These are phyloP conservation scores for Orbilia brochopaga DNA, from an alignment of 2,329 filamentous ascomycete species.

Conservation along the genomic window DNA sequence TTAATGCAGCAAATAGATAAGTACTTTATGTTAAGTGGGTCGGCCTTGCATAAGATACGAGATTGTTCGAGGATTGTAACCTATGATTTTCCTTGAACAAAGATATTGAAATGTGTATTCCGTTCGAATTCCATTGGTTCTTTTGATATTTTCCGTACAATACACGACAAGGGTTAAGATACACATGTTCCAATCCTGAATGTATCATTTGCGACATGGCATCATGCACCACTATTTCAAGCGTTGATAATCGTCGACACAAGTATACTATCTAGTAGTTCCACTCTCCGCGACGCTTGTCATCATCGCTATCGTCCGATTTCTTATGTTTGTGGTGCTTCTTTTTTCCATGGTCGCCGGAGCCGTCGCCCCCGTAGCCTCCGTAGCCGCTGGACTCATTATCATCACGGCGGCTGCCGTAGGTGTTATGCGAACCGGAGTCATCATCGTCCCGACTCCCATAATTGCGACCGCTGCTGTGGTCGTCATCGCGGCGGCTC, in stretches of 20 bases:
- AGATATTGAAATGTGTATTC: too few relatives aligned
- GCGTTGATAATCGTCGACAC: too few relatives aligned
- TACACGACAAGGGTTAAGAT: too few relatives aligned
- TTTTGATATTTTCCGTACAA: too few relatives aligned
- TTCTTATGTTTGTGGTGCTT: too few relatives aligned
- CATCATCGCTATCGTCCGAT: slow-evolving; percentile 19
- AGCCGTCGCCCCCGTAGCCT: neutral
- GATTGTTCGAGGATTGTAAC: too few relatives aligned
- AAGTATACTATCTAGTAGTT: slow-evolving; percentile 10
- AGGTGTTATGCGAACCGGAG: slow-evolving; percentile 52
- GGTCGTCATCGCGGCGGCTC: slow-evolving; percentile 55
- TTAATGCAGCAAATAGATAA: too few relatives aligned
- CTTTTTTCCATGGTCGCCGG: neutral
- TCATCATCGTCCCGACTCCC: slow-evolving; percentile 53
- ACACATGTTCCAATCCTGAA: too few relatives aligned
- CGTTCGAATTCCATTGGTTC: too few relatives aligned
- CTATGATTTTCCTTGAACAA: too few relatives aligned
- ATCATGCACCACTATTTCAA: neutral
- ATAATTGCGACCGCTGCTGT: slow-evolving; percentile 54
- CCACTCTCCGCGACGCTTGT: slow-evolving; percentile 16
- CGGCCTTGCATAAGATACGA: too few relatives aligned
- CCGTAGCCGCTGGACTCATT: slow-evolving; percentile 10
- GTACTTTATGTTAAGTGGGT: too few relatives aligned
- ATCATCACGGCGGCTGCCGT: slow-evolving; percentile 35
- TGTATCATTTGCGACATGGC: neutral